Evolutionary conservation across 1,284 basidiomycete species (phyloP).

Genomic region (Ustilago lituana): DNA sequence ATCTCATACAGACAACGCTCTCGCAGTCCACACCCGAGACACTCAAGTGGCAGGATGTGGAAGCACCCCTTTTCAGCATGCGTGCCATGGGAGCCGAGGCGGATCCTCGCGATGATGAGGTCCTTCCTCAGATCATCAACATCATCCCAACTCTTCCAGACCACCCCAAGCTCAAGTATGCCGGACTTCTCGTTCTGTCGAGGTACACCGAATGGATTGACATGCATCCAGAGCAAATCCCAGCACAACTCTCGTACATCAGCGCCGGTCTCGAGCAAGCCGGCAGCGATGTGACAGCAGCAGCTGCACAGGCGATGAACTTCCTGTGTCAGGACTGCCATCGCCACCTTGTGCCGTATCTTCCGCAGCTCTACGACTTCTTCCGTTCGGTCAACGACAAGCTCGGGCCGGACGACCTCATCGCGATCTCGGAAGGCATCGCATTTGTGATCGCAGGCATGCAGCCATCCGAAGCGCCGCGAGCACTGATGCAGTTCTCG

Average conservation of each 20-base stretch:
- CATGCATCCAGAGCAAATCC: conserved; percentile 86
- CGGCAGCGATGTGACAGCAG: conserved; percentile 77
- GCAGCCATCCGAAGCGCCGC: conserved; percentile 81
- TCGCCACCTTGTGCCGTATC: conserved; percentile 87
- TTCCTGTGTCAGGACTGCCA: conserved; percentile 94
- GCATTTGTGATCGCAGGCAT: conserved; percentile 93
- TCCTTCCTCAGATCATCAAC: conserved; percentile 94
- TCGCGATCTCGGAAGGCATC: conserved; percentile 93
- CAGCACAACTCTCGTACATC: conserved; percentile 86
- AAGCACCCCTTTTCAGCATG: conserved; percentile 97
- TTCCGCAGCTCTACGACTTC: conserved; percentile 91
- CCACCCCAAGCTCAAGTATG: conserved; percentile 93
- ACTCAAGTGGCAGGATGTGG: conserved; percentile 90
- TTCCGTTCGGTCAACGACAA: conserved; percentile 79
- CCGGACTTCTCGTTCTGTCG: conserved; percentile 91
- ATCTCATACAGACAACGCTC: conserved; percentile 80
- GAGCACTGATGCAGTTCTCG: conserved; percentile 83
- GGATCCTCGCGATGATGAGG: conserved; percentile 81
- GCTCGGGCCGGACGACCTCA: conserved; percentile 84
- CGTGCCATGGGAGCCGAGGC: conserved; percentile 97
- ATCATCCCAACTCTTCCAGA: conserved; percentile 87
- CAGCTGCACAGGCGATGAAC: conserved; percentile 94
- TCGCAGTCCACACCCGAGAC: conserved; percentile 67
- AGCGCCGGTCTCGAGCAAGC: conserved; percentile 83
- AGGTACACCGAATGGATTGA: conserved; percentile 98